A percentile compares a stretch with the other conserved stretches of the same genome.
phyloP scores from a whole-genome alignment of 208 protist genomes.

The Crithidia acanthocephali region DNA sequence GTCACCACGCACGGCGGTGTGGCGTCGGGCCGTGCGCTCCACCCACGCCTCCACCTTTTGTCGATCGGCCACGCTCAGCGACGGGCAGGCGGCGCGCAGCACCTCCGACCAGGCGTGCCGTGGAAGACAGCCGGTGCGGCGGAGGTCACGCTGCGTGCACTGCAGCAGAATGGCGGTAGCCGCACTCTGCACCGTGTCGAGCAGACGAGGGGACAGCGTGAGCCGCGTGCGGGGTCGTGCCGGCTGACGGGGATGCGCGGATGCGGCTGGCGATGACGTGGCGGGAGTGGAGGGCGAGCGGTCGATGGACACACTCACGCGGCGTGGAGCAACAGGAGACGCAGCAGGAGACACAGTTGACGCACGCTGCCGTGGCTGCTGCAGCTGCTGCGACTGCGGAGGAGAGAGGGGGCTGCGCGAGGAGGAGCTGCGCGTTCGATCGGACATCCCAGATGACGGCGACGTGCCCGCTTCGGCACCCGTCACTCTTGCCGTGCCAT shows the following conservation, averaged over 20 bases:
- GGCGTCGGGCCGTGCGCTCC: not conserved
- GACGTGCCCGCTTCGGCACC: not conserved
- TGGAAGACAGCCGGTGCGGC: constrained; percentile 1
- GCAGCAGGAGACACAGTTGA: too few species aligned
- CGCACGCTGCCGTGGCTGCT: not conserved
- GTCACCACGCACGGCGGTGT: not conserved
- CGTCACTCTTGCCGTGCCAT: not conserved
- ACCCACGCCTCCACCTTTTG: constrained; percentile 4
- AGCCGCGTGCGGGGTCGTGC: too few species aligned
- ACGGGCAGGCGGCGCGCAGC: constrained; percentile 10
- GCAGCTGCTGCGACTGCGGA: not conserved
- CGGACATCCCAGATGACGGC: not conserved
- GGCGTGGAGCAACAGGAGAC: not conserved
- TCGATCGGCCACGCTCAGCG: not conserved
- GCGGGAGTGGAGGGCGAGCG: not conserved
- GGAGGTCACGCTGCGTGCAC: constrained; percentile 10
- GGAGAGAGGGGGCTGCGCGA: not conserved
- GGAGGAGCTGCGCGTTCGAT: not conserved
- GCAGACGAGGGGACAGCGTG: not conserved
- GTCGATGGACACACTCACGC: constrained; percentile 10
- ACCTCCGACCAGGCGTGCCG: constrained; percentile 3
- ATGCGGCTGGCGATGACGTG: not conserved
- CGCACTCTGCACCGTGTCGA: constrained; percentile 7
- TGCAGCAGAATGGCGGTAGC: not conserved
- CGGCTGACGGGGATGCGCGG: not conserved